Percentiles rank a stretch among this genome's conserved stretches.
phyloP scores from a whole-genome alignment of 495 filamentous ascomycete species.

The Entonaema liquescens region DNA sequence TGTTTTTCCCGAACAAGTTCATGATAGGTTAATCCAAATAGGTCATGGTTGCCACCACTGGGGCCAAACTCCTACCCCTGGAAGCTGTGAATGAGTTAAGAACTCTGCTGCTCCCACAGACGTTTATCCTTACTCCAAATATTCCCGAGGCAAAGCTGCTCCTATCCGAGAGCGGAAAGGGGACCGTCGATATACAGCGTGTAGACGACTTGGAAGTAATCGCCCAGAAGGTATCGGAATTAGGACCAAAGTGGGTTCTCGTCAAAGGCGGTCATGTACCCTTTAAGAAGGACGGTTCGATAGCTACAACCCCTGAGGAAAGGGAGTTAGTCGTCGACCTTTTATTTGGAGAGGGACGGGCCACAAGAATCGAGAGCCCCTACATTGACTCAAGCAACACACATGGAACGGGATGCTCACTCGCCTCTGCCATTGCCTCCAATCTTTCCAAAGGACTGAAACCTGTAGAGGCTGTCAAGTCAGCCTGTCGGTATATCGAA shows the following conservation, averaged over 20 bases:
- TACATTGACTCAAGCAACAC: slow-evolving; percentile 81
- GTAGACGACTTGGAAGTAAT: slow-evolving; percentile 70
- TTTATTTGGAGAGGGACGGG: slow-evolving; percentile 66
- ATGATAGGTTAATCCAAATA: slow-evolving; percentile 45
- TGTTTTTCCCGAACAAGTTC: neutral
- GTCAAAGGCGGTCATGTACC: slow-evolving; percentile 95
- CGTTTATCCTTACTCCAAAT: slow-evolving; percentile 89
- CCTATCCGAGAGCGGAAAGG: slow-evolving; percentile 65
- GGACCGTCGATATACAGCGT: slow-evolving; percentile 58
- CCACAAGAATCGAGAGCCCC: slow-evolving; percentile 68
- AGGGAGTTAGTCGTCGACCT: slow-evolving; percentile 76
- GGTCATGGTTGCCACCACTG: slow-evolving; percentile 94
- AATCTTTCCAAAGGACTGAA: slow-evolving; percentile 73
- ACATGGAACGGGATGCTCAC: slow-evolving; percentile 93
- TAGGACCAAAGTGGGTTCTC: slow-evolving; percentile 82
- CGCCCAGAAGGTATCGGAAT: slow-evolving; percentile 68
- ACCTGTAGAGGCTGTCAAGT: slow-evolving; percentile 70
- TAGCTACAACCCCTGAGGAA: slow-evolving; percentile 64
- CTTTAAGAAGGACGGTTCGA: slow-evolving; percentile 66
- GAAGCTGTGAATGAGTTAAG: slow-evolving; percentile 72
- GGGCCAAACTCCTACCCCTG: slow-evolving; percentile 75
- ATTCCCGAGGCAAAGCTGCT: slow-evolving; percentile 86
- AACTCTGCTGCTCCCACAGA: slow-evolving; percentile 72
- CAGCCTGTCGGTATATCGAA: slow-evolving; percentile 81
- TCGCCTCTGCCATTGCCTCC: slow-evolving; percentile 93